phyloP scores from a whole-genome alignment of 108 stramenopile species.

The Nitzschia palea region DNA sequence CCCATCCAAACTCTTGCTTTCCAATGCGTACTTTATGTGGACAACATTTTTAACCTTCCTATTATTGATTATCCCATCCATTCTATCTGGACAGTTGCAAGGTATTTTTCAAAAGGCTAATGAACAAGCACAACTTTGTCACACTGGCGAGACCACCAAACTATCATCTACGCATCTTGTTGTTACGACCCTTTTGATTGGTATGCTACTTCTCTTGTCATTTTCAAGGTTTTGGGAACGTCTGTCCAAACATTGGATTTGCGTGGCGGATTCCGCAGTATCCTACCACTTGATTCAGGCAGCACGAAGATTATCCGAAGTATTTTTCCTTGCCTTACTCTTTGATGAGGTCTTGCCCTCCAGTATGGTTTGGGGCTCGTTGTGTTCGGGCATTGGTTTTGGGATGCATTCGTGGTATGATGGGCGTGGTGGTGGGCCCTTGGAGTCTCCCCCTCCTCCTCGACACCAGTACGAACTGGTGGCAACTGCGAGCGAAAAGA shows the following conservation, averaged over 20 bases:
- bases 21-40: slow-evolving; percentile 18
- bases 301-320: slow-evolving; percentile 3
- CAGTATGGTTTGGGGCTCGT: background rate
- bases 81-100: background rate
- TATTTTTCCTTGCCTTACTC: background rate
- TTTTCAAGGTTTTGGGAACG: slow-evolving; percentile 3
- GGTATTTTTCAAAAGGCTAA: background rate
- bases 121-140: background rate
- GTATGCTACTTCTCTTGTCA: background rate
- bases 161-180: background rate
- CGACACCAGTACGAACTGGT: background rate
- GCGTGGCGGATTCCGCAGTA: slow-evolving; percentile 14
- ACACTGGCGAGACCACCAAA: too few species aligned
- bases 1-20: slow-evolving; percentile 14
- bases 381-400: background rate
- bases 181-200: background rate
- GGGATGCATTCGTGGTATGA: background rate
- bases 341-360: background rate
- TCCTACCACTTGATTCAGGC: slow-evolving; percentile 3
- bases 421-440: background rate
- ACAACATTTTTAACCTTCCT: slow-evolving; percentile 11
- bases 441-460: background rate
- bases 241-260: slow-evolving; percentile 18
- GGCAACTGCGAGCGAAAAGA: too few species aligned
- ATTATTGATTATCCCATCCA: background rate